phyloP scores from a whole-genome alignment of 1,139 yeast genomes.

The Groenewaldozyma auringiensis region DNA sequence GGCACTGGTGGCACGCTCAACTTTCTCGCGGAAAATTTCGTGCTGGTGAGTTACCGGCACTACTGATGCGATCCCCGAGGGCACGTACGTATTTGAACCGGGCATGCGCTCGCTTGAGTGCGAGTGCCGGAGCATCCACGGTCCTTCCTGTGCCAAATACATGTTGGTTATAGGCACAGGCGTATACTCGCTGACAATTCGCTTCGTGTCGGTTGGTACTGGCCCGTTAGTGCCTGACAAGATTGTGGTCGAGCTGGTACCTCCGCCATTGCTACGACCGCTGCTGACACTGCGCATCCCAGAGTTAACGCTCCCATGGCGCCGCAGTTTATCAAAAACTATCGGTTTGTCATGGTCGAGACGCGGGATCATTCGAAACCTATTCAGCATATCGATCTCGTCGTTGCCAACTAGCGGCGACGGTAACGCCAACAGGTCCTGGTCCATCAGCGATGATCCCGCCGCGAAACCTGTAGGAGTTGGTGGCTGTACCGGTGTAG shows the following conservation, averaged over 20 bases:
- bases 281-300: not conserved
- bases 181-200: constrained; percentile 16
- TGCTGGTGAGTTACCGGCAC: not conserved
- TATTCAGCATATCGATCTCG: constrained; percentile 2
- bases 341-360: constrained; percentile 1
- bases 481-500: not conserved
- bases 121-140: constrained; percentile 1
- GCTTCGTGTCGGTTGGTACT: constrained; percentile 3
- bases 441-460: not conserved
- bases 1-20: not conserved
- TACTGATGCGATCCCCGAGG: not conserved
- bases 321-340: not conserved
- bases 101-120: not conserved
- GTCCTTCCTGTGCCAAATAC: constrained; percentile 3
- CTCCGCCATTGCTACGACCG: not conserved
- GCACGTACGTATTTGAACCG: not conserved
- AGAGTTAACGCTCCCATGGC: not conserved
- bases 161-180: constrained; percentile 12
- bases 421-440: constrained; percentile 27
- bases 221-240: not conserved
- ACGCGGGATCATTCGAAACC: constrained; percentile 1
- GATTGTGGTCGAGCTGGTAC: not conserved
- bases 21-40: not conserved
- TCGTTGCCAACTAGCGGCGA: constrained; percentile 24
- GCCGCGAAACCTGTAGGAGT: not conserved